Conservation (phyloP, 2,329 filamentous ascomycete species). For the Colletotrichum plurivorum region DNA sequence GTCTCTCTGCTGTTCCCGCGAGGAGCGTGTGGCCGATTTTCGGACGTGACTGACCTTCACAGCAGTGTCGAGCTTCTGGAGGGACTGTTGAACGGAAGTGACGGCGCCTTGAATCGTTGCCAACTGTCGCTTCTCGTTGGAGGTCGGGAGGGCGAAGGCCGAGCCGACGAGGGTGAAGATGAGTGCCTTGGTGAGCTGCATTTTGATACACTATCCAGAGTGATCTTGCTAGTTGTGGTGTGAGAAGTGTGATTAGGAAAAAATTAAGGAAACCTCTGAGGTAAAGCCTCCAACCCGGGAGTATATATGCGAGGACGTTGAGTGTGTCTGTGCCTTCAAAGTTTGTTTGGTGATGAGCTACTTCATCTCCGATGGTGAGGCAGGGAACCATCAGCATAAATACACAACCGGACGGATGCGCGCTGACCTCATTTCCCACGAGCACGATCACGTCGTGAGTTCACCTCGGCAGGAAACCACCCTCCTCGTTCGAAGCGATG, state of each 20-base stretch:
- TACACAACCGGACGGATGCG: constrained; percentile 24
- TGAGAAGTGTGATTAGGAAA: neutral
- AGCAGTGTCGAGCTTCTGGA: constrained; percentile 64
- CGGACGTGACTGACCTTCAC: constrained; percentile 30
- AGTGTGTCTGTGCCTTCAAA: constrained; percentile 27
- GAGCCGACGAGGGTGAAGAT: constrained; percentile 35
- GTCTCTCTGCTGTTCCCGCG: neutral
- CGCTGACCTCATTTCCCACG: constrained; percentile 16
- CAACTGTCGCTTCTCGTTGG: constrained; percentile 55
- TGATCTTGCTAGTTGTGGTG: constrained; percentile 13
- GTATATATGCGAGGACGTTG: constrained; percentile 25
- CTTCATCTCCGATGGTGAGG: neutral
- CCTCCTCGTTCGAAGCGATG: constrained; percentile 2
- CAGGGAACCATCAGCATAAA: constrained; percentile 29
- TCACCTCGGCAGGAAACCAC: constrained; percentile 33
- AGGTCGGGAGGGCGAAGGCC: constrained; percentile 27
- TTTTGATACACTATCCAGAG: constrained; percentile 38
- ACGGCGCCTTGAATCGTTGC: constrained; percentile 71
- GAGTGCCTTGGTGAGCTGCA: constrained; percentile 38
- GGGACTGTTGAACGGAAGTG: constrained; percentile 70
- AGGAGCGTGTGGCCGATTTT: neutral
- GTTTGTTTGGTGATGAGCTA: constrained; percentile 9
- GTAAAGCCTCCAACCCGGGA: constrained; percentile 26
- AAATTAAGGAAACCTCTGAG: rapidly evolving
- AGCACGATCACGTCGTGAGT: constrained; percentile 15